Evolutionary conservation across 2,329 filamentous ascomycete species (phyloP), one percentile per base, ranked within the genome.

Genomic region (Sporothrix mexicana): DNA sequence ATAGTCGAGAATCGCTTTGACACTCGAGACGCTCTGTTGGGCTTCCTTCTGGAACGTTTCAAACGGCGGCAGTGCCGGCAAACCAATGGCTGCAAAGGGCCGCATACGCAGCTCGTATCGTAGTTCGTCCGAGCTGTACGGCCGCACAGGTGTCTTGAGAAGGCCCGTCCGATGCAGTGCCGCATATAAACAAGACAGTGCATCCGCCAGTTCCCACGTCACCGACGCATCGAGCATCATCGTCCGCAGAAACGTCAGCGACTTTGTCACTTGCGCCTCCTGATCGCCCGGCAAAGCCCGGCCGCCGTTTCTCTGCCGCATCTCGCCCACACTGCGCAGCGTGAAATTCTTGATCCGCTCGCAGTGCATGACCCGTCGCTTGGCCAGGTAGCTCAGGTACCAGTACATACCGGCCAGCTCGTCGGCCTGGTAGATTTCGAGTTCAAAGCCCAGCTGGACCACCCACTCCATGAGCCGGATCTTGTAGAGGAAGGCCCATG

Each of bases 401-500:
- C 92, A 96, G 81, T 98, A 98, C 92, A 98, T 97, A 30, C 90
- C 90, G 0, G 90, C 88, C 10, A 96, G 85, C 80, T 99, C 96
- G 80, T 97, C 92, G 0, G 90, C 87, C 70, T 95, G 90, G 81
- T 98, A 98, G 10, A 97, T 88, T 59, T 95, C 91, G 13, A 98
- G 90, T 81, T 99, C 96, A 80, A 99, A 98, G 13, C 97, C 96
- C 45, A 98, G 89, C 79, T 98, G 93, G 17, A 98, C 87, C 62
- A 97, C 91, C 85, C 91, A 92, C 79, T 95, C 92, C 87, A 98
- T 93, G 78, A 95, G 89, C 43, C 88, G 89, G n/a, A 98, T 86
- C 81, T 98, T 98, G 81, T 97, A 93, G 74, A 95, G 88, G 77
- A 95, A 97, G 0, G 91, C 89, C 96, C 96, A 99, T 3, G 92